Base-by-base conservation (phyloP, 768 basidiomycete genomes). In the Tylopilus sp. region DNA sequence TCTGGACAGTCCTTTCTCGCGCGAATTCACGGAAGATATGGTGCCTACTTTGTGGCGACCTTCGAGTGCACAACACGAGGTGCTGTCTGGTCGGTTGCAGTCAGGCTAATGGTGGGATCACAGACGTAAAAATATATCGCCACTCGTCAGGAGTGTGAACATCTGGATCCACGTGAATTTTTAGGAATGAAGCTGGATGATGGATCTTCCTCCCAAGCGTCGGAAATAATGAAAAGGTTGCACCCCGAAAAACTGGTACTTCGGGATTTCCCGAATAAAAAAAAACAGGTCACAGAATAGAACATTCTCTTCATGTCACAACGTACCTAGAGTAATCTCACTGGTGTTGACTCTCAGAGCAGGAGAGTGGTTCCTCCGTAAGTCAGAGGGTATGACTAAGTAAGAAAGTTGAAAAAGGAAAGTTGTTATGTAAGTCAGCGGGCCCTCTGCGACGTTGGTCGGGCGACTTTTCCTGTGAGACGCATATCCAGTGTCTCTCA, bases 361-460 rank as follows among this genome's bases (percentile, higher is more conserved):
- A n/a, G 15, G 31, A 31, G 12, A 17, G 35, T 15, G 28, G 28
- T 28, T 28, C 7, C 7, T 28, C 11, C 8, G 28, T n/a, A 35
- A 35, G 35, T 33, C 35, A 35, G 35, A 5, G 28, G 11, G 28
- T 28, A 28, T 28, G 28, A 28, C 28, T 28, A 28, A 28, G 28
- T 10, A 15, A 11, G 12, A 13, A 31, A 36, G 6, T 36, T 36
- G 35, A 18, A 47, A 61, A 55, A 55, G 64, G 58, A 52, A 66
- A 53, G 9, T 5, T 38, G 23, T 69, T 65, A 70, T 57, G 44
- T 69, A 68, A 66, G 46, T 44, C 47, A 23, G 40, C 47, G 15
- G 21, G n/a, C 45, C 40, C 6, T 4, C 31, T 48, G 44, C 35
- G 49, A 47, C 47, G 48, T 48, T 28, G 39, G 42, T 52, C 28